Conservation (phyloP, 495 filamentous ascomycete genomes). For the Aspergillus bertholletiae region DNA sequence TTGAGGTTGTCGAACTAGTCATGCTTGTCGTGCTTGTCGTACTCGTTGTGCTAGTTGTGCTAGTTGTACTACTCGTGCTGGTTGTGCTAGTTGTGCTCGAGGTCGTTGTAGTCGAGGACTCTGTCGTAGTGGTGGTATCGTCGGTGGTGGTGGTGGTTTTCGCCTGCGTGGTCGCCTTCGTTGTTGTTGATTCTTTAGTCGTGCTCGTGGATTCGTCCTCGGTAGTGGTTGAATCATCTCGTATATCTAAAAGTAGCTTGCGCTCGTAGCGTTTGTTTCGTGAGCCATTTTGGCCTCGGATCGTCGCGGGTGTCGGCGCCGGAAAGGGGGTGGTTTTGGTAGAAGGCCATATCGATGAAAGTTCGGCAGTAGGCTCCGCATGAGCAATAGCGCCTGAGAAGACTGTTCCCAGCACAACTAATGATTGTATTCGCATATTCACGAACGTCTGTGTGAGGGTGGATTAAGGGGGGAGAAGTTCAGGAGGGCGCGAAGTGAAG, state of each 20-base stretch:
- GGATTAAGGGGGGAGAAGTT: background rate
- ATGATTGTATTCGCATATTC: background rate
- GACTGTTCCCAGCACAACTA: background rate
- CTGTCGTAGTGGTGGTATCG: slow-evolving; percentile 1
- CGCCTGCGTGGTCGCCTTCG: slow-evolving; percentile 3
- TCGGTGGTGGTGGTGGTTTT: slow-evolving; percentile 3
- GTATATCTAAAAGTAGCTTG: too few species aligned
- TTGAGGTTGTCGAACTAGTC: slow-evolving; percentile 1
- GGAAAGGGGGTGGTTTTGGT: background rate
- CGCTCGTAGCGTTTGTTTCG: background rate
- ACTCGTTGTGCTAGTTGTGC: too few species aligned
- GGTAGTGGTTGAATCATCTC: background rate
- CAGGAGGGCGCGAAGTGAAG: background rate
- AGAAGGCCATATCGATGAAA: background rate
- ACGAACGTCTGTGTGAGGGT: background rate
- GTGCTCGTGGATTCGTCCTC: slow-evolving; percentile 9
- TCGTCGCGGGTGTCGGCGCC: background rate
- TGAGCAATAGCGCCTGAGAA: background rate
- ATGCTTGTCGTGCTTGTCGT: slow-evolving; percentile 4
- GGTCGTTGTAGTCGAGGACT: slow-evolving; percentile 3
- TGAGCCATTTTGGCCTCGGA: background rate
- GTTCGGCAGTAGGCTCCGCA: background rate
- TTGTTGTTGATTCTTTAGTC: slow-evolving; percentile 4
- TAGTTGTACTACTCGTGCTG: too few species aligned
- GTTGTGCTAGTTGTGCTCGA: slow-evolving; percentile 4